Conservation (phyloP, 192 early-diverging fungal species). For the Phlyctochytrium arcticum region DNA sequence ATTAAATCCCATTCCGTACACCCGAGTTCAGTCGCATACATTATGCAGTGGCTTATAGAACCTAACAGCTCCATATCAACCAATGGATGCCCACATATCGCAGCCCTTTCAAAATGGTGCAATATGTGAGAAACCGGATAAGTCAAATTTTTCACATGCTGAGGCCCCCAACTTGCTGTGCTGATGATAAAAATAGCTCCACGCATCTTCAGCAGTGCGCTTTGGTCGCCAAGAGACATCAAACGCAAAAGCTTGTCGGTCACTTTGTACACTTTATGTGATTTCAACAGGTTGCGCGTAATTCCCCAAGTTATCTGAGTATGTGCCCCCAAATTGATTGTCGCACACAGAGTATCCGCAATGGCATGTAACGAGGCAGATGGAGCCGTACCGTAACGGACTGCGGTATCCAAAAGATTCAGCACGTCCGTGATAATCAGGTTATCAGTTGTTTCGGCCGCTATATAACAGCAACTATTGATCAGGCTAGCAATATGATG, state of each 20-base stretch:
- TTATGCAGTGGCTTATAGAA: not conserved
- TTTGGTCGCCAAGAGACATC: not conserved
- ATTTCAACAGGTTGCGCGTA: conserved; percentile 59
- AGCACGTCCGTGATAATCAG: conserved; percentile 8
- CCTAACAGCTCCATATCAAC: conserved; percentile 21
- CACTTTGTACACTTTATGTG: conserved; percentile 57
- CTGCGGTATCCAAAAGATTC: conserved; percentile 19
- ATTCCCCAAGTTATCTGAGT: conserved; percentile 44
- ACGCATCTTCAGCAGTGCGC: conserved; percentile 23
- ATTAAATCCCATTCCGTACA: conserved; percentile 48
- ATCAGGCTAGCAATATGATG: conserved; percentile 12
- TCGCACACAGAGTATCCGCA: not conserved
- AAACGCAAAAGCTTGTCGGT: conserved; percentile 54
- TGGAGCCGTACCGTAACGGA: conserved; percentile 25
- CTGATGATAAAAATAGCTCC: conserved; percentile 57
- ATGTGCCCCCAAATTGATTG: not conserved
- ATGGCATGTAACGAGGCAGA: conserved; percentile 3
- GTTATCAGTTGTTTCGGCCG: not conserved
- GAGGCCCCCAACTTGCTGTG: conserved; percentile 52
- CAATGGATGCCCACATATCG: conserved; percentile 11
- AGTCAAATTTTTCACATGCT: conserved; percentile 34
- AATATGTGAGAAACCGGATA: conserved; percentile 28
- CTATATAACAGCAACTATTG: conserved; percentile 4
- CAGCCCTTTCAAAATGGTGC: conserved; percentile 33
- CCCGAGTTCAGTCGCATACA: too few species aligned